A percentile compares a stretch with the other conserved stretches of the same genome.
phyloP scores from a whole-genome alignment of 352 stramenopile genomes.

The Pythium vanterpoolii region DNA sequence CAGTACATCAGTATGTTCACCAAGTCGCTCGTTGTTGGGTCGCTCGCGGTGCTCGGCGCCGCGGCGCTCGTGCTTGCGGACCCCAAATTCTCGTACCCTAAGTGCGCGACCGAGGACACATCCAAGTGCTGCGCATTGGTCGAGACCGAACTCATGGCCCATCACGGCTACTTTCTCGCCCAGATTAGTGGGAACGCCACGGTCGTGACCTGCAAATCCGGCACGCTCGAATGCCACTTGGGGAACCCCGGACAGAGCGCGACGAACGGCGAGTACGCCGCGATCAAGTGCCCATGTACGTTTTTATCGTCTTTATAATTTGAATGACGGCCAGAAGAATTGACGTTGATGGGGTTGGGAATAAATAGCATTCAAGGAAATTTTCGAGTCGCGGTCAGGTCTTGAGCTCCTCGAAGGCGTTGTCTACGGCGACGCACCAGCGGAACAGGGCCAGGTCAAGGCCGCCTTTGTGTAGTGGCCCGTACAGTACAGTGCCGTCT shows the following conservation, averaged over 20 bases:
- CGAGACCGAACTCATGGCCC: slow-evolving; percentile 44
- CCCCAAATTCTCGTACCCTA: slow-evolving; percentile 42
- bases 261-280: slow-evolving; percentile 28
- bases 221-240: slow-evolving; percentile 46
- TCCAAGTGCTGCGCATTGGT: slow-evolving; percentile 56
- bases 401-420: slow-evolving; percentile 25
- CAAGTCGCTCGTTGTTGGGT: slow-evolving; percentile 25
- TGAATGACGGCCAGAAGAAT: neutral
- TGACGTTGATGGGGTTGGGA: neutral
- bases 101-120: slow-evolving; percentile 33
- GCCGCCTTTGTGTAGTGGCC: neutral
- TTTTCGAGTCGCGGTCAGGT: slow-evolving; percentile 51
- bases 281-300: slow-evolving; percentile 43
- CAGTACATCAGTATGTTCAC: slow-evolving; percentile 12
- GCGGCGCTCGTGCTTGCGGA: slow-evolving; percentile 24
- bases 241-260: slow-evolving; percentile 59
- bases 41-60: slow-evolving; percentile 25
- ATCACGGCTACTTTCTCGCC: slow-evolving; percentile 58
- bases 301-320: neutral
- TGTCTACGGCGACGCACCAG: neutral
- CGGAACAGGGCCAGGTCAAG: slow-evolving; percentile 13
- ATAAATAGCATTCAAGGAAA: slow-evolving; percentile 44
- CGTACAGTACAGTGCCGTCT: no score
- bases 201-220: slow-evolving; percentile 60
- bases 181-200: slow-evolving; percentile 40